These are phyloP conservation scores for Hymenotorrendiella dingleyae DNA, from an alignment of 2,329 filamentous ascomycete species.

Conservation along the genomic window DNA sequence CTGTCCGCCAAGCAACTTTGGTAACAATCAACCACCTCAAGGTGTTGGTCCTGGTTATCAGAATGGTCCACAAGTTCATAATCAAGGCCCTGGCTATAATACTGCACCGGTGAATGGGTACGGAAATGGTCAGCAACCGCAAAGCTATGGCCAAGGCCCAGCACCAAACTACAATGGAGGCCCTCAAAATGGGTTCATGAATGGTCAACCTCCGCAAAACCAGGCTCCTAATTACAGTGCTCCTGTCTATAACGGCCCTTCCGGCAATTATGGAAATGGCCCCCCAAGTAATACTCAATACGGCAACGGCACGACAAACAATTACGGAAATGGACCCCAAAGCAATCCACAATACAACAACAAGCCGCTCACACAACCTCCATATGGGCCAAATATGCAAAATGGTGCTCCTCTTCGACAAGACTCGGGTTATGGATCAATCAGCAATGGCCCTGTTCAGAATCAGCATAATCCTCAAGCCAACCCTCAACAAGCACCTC, in stretches of 20 bases:
- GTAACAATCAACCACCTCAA: too few relatives aligned
- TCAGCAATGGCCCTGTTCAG: slow-evolving; percentile 18
- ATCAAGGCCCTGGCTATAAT: background rate
- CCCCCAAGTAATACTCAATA: slow-evolving; percentile 1
- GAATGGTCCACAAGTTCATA: background rate
- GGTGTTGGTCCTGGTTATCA: background rate
- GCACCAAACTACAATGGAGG: slow-evolving; percentile 6
- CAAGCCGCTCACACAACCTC: background rate
- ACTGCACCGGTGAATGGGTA: background rate
- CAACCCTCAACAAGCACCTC: background rate
- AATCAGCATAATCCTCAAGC: slow-evolving; percentile 9
- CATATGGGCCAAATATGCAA: slow-evolving; percentile 2
- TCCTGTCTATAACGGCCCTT: slow-evolving; percentile 8
- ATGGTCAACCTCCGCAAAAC: slow-evolving; percentile 6
- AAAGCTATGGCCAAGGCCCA: slow-evolving; percentile 1
- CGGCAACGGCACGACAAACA: background rate
- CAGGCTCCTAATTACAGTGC: slow-evolving; percentile 13
- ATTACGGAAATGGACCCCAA: background rate
- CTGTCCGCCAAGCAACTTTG: too few relatives aligned
- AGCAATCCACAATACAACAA: slow-evolving; percentile 2
- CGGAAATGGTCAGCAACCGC: slow-evolving; percentile 1
- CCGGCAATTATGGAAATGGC: slow-evolving; percentile 1
- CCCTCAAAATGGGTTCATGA: too few relatives aligned
- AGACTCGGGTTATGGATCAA: slow-evolving; percentile 29
- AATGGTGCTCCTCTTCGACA: slow-evolving; percentile 14